Evolutionary conservation across 2,329 filamentous ascomycete genomes (phyloP), one percentile per base, ranked within the genome.

Genomic region (Teratosphaeria epicoccoides): DNA sequence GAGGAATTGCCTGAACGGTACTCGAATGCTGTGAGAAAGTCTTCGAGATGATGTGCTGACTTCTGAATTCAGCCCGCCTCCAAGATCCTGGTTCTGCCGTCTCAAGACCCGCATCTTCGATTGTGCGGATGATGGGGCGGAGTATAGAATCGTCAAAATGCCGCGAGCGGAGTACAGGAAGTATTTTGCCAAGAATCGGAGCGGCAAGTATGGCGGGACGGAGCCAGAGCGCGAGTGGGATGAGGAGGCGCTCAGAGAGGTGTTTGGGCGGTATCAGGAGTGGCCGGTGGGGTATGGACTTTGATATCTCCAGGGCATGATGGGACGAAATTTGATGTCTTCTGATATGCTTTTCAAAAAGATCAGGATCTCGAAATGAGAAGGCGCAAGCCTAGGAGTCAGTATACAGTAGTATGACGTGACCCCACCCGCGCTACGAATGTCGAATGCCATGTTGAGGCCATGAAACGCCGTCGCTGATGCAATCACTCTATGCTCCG

Each of bases 81-180:
- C 48, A 5, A 58, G 63, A 24, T 52, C 52, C 40, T 63, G 63
- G 49, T 49, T 65, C 49, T 57, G 57, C 28, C 60, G 63, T 9
- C 51, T 65, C 6, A 55, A 56, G 14, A 65, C 63, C 2, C 60
- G 63, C 12, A 44, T 63, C 7, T 52, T 54, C 24, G 50, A 44
- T 14, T 52, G 54, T 0, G 44, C 50, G 17, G 60, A 61, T 45
- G 56, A 58, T n/a, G n/a, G 33, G 12, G 49, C 59, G 44, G 47
- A 56, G 29, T 63, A 60, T 50, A 63, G 60, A 47, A 57, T 59
- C 2, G 50, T 66, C 49, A 62, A 63, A 53, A 65, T 66, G 63
- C 61, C 64, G 22, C 50, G 64, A 12, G 47, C 56, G 10, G 64
- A 64, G 12, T 65, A 65, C 24, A 57, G 59, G 40, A 53, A 55